Evolutionary conservation across 106 monocot genomes (phyloP).

Genomic region (Amphibolis antarctica): DNA sequence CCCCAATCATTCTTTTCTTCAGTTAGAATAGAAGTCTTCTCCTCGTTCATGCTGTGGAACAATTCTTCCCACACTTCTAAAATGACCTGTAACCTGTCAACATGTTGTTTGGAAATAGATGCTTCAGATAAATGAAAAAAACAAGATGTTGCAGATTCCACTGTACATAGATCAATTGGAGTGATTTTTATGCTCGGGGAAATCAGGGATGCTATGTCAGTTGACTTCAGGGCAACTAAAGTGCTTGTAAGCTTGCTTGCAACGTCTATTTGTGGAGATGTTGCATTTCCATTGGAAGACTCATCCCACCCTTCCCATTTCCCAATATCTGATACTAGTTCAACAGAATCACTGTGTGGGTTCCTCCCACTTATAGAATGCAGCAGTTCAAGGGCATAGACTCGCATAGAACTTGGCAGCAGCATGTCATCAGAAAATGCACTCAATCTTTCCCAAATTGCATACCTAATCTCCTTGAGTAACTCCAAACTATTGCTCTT

Average conservation of each 20-base stretch:
- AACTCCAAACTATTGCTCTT: conserved; percentile 31
- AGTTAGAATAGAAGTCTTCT: conserved; percentile 9
- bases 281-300: conserved; percentile 11
- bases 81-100: conserved; percentile 40
- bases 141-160: conserved; percentile 64
- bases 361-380: conserved; percentile 59
- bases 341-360: conserved; percentile 29
- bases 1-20: conserved; percentile 51
- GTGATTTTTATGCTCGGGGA: conserved; percentile 40
- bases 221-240: conserved; percentile 66
- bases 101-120: conserved; percentile 27
- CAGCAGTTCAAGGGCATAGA: conserved; percentile 78
- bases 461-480: conserved; percentile 40
- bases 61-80: conserved; percentile 81
- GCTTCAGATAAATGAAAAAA: conserved; percentile 44
- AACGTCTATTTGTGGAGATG: conserved; percentile 14
- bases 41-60: conserved; percentile 19
- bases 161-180: conserved; percentile 41
- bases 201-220: conserved; percentile 35
- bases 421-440: conserved; percentile 55
- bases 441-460: conserved; percentile 60
- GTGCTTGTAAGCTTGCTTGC: conserved; percentile 39
- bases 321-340: conserved; percentile 38
- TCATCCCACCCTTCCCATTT: conserved; percentile 81
- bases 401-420: conserved; percentile 34